Evolutionary conservation across 1,139 yeast species (phyloP).

Genomic region (Scheffersomyces segobiensis): DNA sequence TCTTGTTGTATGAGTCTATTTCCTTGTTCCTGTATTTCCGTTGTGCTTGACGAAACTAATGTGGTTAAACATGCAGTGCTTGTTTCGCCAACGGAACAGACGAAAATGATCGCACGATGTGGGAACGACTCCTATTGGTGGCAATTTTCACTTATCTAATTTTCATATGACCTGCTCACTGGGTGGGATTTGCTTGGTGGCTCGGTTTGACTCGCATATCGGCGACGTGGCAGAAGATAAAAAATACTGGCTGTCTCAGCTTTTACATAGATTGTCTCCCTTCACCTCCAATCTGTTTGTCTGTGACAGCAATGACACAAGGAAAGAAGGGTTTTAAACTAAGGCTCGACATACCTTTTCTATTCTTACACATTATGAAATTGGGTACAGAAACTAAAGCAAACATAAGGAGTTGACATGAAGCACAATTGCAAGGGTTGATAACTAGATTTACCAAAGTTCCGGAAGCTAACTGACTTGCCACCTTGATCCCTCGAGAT

Average conservation of each 20-base stretch:
- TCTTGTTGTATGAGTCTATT: not conserved
- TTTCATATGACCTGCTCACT: not conserved
- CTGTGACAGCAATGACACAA: not conserved
- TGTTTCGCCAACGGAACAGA: not conserved
- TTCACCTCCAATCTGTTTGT: not conserved
- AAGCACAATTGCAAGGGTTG: not conserved
- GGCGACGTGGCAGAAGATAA: not conserved
- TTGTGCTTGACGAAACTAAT: not conserved
- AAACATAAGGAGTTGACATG: not conserved
- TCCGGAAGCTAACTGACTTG: not conserved
- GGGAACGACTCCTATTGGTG: not conserved
- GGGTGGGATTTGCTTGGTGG: not conserved
- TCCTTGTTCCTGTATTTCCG: not conserved
- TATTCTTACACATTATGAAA: not conserved
- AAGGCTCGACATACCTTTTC: not conserved
- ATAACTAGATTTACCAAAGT: not conserved
- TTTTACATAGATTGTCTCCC: not conserved
- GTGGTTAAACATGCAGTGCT: not conserved
- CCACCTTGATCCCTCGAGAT: not conserved
- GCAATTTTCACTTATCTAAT: not conserved
- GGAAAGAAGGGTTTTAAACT: not conserved
- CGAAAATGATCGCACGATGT: not conserved
- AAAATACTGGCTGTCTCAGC: not conserved
- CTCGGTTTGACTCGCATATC: not conserved
- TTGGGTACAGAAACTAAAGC: not conserved